phyloP scores from a whole-genome alignment of 345 rosid genomes.

The Pistacia atlantica region DNA sequence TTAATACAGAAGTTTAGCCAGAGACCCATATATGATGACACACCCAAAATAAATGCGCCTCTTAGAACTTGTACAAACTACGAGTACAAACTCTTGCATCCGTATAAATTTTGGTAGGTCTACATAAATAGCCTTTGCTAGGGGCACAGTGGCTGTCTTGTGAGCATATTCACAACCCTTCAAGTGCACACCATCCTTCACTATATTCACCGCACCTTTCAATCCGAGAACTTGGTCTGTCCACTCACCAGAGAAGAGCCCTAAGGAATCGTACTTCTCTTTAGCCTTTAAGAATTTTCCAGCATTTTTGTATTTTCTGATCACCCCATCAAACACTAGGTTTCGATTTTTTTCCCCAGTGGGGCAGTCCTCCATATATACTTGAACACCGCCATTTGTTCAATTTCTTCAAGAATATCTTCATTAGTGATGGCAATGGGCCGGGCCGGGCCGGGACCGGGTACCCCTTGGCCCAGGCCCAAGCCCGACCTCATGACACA shows the following conservation, averaged over 20 bases:
- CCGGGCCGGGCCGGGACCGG: too few species aligned
- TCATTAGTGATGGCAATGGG: too few species aligned
- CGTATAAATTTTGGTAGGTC: conserved; percentile 54
- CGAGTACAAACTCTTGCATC: conserved; percentile 65
- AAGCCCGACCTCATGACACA: too few species aligned
- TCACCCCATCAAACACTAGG: conserved; percentile 52
- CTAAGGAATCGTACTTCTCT: conserved; percentile 57
- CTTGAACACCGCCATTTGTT: conserved; percentile 76
- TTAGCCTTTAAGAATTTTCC: conserved; percentile 49
- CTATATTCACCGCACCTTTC: conserved; percentile 36
- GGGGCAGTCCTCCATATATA: conserved; percentile 62
- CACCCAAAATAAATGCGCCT: background rate
- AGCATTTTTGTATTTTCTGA: conserved; percentile 50
- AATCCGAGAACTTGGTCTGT: conserved; percentile 65
- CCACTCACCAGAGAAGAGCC: conserved; percentile 81
- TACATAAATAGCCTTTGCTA: conserved; percentile 58
- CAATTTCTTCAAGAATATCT: conserved; percentile 64
- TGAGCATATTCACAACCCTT: conserved; percentile 73
- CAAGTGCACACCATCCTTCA: conserved; percentile 72
- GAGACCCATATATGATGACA: too few species aligned
- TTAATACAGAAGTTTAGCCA: too few species aligned
- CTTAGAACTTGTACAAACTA: conserved; percentile 31
- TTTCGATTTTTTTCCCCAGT: conserved; percentile 87
- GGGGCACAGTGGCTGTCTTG: conserved; percentile 79
- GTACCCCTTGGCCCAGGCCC: too few species aligned